Percentiles rank a stretch among this genome's conserved stretches.
Evolutionary conservation across 805 yeast genomes (phyloP).

Genomic region (Candida ficus): DNA sequence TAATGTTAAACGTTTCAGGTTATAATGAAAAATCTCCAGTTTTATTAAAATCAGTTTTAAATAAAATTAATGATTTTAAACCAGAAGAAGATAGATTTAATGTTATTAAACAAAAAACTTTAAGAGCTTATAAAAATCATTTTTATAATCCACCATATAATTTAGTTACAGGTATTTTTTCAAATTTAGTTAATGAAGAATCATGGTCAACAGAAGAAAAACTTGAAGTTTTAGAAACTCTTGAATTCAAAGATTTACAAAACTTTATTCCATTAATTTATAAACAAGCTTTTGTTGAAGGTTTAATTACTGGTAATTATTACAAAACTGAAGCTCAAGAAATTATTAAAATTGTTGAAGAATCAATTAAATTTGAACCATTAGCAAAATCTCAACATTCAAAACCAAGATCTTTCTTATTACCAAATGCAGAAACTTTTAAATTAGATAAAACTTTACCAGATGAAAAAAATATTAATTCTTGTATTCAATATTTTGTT

Average conservation of each 20-base stretch:
- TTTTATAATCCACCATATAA: conserved; percentile 72
- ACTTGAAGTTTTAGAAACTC: conserved; percentile 37
- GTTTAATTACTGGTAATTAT: conserved; percentile 75
- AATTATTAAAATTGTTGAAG: conserved; percentile 39
- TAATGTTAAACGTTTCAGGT: conserved; percentile 65
- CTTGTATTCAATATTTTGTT: conserved; percentile 73
- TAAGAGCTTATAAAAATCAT: conserved; percentile 61
- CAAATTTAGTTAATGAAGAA: conserved; percentile 64
- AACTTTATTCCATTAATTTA: conserved; percentile 48
- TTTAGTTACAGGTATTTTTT: conserved; percentile 62
- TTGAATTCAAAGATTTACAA: conserved; percentile 45
- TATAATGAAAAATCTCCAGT: conserved; percentile 75
- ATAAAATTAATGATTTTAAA: conserved; percentile 44
- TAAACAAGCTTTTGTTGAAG: conserved; percentile 60
- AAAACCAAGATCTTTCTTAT: conserved; percentile 35
- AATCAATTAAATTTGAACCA: conserved; percentile 32
- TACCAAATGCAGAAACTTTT: conserved; percentile 35
- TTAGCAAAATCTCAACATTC: conserved; percentile 40
- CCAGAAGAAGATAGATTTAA: conserved; percentile 57
- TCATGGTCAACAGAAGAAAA: conserved; percentile 64
- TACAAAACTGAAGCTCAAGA: conserved; percentile 46
- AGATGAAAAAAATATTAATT: conserved; percentile 72
- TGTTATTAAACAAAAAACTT: conserved; percentile 56
- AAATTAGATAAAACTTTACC: conserved; percentile 47
- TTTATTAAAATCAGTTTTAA: conserved; percentile 56